Conservation (phyloP, 768 basidiomycete genomes). For the Mycena latifolia region DNA sequence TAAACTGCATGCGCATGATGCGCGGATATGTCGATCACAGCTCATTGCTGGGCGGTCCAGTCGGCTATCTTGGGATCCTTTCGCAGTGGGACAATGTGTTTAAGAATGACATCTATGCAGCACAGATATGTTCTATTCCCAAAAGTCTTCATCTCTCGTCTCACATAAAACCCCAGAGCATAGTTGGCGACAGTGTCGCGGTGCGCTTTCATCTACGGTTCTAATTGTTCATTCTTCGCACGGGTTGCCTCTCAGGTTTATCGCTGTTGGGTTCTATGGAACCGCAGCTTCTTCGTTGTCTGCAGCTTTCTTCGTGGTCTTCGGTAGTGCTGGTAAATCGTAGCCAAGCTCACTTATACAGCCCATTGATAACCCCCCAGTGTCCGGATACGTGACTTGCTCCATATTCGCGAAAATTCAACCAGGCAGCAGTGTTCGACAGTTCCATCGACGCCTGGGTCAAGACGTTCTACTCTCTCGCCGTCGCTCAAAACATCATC, state of each 20-base stretch:
- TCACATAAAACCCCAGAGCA: too few relatives aligned
- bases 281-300: constrained; percentile 32
- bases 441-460: constrained; percentile 38
- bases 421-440: constrained; percentile 30
- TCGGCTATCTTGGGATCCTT: constrained; percentile 27
- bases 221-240: not conserved
- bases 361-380: not conserved
- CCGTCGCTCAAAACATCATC: constrained; percentile 40
- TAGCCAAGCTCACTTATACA: not conserved
- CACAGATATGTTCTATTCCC: too few relatives aligned
- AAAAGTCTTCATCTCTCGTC: too few relatives aligned
- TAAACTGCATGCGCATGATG: constrained; percentile 28
- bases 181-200: constrained; percentile 24
- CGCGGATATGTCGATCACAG: constrained; percentile 27
- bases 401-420: constrained; percentile 27
- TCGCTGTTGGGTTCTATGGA: constrained; percentile 35
- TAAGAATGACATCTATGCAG: constrained; percentile 26
- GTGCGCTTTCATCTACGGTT: constrained; percentile 3
- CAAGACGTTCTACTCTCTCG: constrained; percentile 34
- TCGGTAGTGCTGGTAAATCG: constrained; percentile 28
- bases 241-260: constrained; percentile 11
- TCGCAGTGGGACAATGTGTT: constrained; percentile 31
- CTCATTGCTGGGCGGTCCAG: constrained; percentile 24
- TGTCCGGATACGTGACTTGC: constrained; percentile 33
- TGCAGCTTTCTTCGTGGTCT: constrained; percentile 32